A percentile compares a stretch with the other conserved stretches of the same genome.
Conservation (phyloP, 306 rosid species). For the Glycyrrhiza uralensis region DNA sequence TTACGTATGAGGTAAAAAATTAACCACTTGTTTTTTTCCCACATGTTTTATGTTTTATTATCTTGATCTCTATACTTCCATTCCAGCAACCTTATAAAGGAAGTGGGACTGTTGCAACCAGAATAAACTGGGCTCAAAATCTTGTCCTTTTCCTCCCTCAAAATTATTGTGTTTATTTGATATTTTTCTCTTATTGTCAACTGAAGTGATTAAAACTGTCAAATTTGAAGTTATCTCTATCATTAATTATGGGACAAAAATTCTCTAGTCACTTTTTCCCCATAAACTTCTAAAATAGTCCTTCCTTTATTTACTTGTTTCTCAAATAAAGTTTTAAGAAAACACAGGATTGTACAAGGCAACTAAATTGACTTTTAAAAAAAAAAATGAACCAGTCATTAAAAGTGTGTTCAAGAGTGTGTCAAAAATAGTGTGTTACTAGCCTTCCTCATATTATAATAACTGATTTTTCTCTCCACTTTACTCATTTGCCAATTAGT, state of each 20-base stretch:
- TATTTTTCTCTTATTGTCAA: not conserved
- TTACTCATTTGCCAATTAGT: not conserved
- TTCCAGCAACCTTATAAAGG: conserved; percentile 3
- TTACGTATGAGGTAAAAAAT: conserved; percentile 73
- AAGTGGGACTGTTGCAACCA: not conserved
- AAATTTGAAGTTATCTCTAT: not conserved
- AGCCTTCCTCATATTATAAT: not conserved
- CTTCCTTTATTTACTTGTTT: not conserved
- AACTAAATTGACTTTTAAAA: not conserved
- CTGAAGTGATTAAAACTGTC: not conserved
- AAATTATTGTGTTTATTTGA: not conserved
- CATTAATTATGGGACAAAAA: not conserved
- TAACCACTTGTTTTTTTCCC: not conserved
- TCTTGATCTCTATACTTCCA: conserved; percentile 20
- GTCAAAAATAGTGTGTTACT: not conserved
- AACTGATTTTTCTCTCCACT: not conserved
- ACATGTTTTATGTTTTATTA: not conserved
- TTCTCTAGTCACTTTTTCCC: not conserved
- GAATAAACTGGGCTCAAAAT: not conserved
- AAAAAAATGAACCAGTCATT: no score
- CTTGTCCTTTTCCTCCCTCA: not conserved
- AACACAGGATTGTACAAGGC: not conserved
- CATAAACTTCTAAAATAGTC: not conserved
- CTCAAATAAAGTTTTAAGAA: not conserved
- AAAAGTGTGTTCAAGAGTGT: not conserved